Conservation (phyloP, 345 rosid species). For the Melastoma malabathricum region DNA sequence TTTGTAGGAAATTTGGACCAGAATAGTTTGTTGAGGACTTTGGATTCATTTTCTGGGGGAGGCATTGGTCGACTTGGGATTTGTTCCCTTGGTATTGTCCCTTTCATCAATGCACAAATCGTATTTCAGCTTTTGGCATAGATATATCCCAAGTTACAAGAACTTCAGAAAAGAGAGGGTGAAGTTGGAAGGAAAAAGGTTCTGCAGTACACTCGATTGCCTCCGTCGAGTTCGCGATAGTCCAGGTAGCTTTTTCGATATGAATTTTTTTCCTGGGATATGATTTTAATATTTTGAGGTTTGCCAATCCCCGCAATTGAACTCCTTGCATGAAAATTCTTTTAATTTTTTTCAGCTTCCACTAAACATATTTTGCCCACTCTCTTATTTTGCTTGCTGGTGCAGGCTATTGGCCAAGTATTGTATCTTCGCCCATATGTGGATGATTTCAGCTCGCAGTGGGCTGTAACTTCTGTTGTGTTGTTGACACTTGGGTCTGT, state of each 20-base stretch:
- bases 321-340: neutral
- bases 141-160: constrained; percentile 94
- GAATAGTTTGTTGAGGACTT: constrained; percentile 78
- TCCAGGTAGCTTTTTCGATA: constrained; percentile 31
- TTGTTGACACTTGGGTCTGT: constrained; percentile 80
- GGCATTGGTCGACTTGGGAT: constrained; percentile 96
- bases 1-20: constrained; percentile 88
- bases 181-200: constrained; percentile 96
- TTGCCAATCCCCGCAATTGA: too few relatives aligned
- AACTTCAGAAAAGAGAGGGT: constrained; percentile 97
- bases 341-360: neutral
- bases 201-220: constrained; percentile 83
- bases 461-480: constrained; percentile 79
- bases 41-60: constrained; percentile 96
- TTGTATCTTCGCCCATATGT: constrained; percentile 84
- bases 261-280: too few relatives aligned
- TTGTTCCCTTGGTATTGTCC: constrained; percentile 95
- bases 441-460: constrained; percentile 67
- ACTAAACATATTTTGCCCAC: neutral
- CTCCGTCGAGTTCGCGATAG: constrained; percentile 88
- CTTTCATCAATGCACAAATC: constrained; percentile 87
- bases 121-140: constrained; percentile 98
- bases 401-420: constrained; percentile 87
- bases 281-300: too few relatives aligned
- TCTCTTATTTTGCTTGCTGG: constrained; percentile 1